phyloP scores from a whole-genome alignment of 345 rosid species.

The Combretum micranthum region DNA sequence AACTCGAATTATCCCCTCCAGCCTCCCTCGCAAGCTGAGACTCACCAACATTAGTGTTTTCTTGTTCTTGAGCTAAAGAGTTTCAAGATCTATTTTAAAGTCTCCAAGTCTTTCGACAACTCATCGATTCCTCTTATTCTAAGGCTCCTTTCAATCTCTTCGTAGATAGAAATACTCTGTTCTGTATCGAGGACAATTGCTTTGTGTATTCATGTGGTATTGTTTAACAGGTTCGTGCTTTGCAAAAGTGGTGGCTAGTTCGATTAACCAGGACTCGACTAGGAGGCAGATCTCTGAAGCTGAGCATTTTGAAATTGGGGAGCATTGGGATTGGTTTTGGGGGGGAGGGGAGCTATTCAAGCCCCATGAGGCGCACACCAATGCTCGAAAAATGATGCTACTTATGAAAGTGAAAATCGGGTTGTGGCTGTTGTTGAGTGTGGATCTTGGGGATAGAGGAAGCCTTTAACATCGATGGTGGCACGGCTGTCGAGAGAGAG shows the following conservation, averaged over 20 bases:
- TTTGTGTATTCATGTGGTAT: slow-evolving; percentile 11
- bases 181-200: slow-evolving; percentile 20
- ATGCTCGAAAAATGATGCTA: slow-evolving; percentile 77
- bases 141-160: slow-evolving; percentile 61
- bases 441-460: slow-evolving; percentile 82
- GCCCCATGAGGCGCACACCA: slow-evolving; percentile 89
- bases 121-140: slow-evolving; percentile 67
- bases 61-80: slow-evolving; percentile 78
- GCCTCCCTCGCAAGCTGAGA: too few relatives aligned
- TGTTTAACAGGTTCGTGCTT: slow-evolving; percentile 24
- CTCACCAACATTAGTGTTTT: too few relatives aligned
- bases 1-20: too few relatives aligned
- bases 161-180: slow-evolving; percentile 31
- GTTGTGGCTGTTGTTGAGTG: slow-evolving; percentile 31
- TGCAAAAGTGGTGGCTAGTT: slow-evolving; percentile 47
- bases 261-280: slow-evolving; percentile 64
- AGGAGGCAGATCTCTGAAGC: slow-evolving; percentile 92
- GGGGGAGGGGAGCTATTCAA: slow-evolving; percentile 71
- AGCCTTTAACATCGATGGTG: slow-evolving; percentile 72
- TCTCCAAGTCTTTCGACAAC: slow-evolving; percentile 77
- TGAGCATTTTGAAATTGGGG: slow-evolving; percentile 33
- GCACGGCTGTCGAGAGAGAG: slow-evolving; percentile 98
- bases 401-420: slow-evolving; percentile 25
- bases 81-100: slow-evolving; percentile 77
- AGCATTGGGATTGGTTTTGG: slow-evolving; percentile 19